A percentile compares a stretch with the other conserved stretches of the same genome.
These are phyloP conservation scores for Apiosordaria backusii DNA, from an alignment of 495 filamentous ascomycete genomes.

Conservation along the genomic window DNA sequence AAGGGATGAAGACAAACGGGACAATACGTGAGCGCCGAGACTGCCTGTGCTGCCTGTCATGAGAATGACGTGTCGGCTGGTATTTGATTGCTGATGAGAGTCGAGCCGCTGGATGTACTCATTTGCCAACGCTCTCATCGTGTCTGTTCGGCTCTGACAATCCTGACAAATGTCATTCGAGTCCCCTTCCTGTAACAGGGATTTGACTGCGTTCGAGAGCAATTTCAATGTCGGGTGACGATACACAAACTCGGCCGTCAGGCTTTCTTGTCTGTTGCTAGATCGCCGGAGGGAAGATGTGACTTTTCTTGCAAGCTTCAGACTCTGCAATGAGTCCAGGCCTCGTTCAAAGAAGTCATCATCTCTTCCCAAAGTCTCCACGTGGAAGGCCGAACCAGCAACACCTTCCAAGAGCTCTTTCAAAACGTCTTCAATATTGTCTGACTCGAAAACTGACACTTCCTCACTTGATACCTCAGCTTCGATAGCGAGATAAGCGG, in stretches of 20 bases:
- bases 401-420: not conserved
- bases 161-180: not conserved
- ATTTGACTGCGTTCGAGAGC: not conserved
- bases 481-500: not conserved
- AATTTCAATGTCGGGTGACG: not conserved
- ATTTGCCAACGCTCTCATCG: not conserved
- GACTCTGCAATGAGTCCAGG: not conserved
- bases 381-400: not conserved
- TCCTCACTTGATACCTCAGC: not conserved
- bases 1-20: not conserved
- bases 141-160: not conserved
- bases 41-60: not conserved
- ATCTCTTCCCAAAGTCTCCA: not conserved
- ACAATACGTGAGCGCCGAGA: not conserved
- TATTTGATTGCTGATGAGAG: not conserved
- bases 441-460: not conserved
- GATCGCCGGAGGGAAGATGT: not conserved
- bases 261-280: not conserved
- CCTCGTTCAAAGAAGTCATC: not conserved
- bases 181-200: not conserved
- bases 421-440: not conserved
- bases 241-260: not conserved
- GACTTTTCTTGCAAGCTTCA: not conserved
- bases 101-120: not conserved
- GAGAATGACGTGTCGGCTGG: not conserved